phyloP scores from a whole-genome alignment of 2,329 filamentous ascomycete species.

The Clonostachys byssicola region DNA sequence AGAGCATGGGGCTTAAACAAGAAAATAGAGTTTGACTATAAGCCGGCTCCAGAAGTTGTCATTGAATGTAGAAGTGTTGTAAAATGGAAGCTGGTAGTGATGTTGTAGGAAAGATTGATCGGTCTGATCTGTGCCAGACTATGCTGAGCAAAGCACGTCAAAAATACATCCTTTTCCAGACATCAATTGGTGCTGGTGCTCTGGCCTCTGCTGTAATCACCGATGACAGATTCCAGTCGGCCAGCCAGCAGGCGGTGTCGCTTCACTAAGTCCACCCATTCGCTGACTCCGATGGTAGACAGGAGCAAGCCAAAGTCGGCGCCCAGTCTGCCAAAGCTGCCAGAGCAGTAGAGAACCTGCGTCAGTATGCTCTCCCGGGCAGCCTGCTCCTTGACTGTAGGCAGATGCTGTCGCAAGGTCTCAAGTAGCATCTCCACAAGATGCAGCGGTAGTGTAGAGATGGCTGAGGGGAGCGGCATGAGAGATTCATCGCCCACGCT shows the following conservation, averaged over 20 bases:
- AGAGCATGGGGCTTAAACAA: no score
- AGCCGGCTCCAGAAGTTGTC: no score
- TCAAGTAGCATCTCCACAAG: slow-evolving; percentile 77
- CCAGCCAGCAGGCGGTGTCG: slow-evolving; percentile 83
- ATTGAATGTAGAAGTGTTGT: no score
- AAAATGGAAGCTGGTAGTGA: no score
- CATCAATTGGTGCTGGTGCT: not conserved
- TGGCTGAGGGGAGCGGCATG: slow-evolving; percentile 65
- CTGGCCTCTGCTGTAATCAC: slow-evolving; percentile 32
- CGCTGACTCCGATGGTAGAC: slow-evolving; percentile 51
- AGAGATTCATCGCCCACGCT: slow-evolving; percentile 26
- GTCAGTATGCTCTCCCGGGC: slow-evolving; percentile 85
- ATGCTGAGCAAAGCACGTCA: no score
- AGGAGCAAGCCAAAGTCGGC: slow-evolving; percentile 91
- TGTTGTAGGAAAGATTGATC: no score
- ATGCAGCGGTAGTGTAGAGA: slow-evolving; percentile 81
- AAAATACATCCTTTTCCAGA: no score
- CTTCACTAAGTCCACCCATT: slow-evolving; percentile 88
- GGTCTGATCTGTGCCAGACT: no score
- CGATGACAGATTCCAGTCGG: slow-evolving; percentile 66
- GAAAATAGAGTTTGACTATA: no score
- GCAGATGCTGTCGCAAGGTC: slow-evolving; percentile 72
- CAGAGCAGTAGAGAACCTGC: slow-evolving; percentile 89
- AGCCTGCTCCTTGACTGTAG: slow-evolving; percentile 74
- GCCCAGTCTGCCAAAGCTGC: slow-evolving; percentile 82